Conservation (phyloP, 2,329 filamentous ascomycete species). For the Pseudogymnoascus sp. region DNA sequence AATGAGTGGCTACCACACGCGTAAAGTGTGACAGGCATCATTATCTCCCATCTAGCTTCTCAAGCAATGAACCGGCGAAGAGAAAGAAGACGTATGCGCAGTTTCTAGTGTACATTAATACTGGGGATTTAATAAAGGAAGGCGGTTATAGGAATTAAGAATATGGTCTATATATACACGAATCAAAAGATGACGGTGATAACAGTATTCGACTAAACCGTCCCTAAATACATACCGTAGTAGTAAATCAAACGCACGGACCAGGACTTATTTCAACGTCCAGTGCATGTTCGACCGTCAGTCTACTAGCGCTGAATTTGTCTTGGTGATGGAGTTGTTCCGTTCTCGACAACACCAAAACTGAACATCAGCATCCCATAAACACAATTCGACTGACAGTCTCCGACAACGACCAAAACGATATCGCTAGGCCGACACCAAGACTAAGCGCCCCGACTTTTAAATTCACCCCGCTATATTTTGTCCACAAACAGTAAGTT, state of each 20-base stretch:
- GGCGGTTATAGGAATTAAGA: neutral
- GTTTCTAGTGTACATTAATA: neutral
- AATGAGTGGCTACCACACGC: neutral
- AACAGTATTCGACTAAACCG: neutral
- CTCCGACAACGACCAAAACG: neutral
- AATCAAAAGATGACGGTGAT: neutral
- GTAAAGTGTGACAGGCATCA: neutral
- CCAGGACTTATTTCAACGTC: conserved; percentile 3
- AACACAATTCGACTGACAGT: neutral
- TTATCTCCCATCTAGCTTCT: neutral
- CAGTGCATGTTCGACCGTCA: neutral
- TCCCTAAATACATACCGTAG: neutral
- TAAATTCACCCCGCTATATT: neutral
- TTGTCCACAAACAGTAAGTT: neutral
- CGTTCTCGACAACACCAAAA: conserved; percentile 4
- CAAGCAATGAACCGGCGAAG: neutral
- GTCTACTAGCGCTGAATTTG: conserved; percentile 1
- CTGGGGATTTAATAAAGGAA: neutral
- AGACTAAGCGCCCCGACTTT: neutral
- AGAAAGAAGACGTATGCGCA: neutral
- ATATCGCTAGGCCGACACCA: neutral
- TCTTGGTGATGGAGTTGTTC: neutral
- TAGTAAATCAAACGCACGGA: neutral
- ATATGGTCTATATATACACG: neutral
- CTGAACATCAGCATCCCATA: neutral